Evolutionary conservation across 139 green algal species (phyloP).

Genomic region (Prasinococcaceae sp.): DNA sequence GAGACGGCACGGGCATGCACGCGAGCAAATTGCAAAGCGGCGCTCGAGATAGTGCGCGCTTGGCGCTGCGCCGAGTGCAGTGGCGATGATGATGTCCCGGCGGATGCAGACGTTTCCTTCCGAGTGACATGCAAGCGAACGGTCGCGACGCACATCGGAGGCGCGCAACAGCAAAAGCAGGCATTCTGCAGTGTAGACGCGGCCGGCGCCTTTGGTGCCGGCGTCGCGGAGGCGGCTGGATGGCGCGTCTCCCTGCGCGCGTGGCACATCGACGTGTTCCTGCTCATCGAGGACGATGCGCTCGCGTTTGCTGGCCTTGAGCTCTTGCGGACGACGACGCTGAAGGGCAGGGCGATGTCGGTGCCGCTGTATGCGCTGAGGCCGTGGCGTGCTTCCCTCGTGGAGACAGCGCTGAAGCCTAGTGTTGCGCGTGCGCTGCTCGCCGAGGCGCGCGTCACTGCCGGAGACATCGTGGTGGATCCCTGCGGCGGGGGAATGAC

Average conservation of each 20-base stretch:
- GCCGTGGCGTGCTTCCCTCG: not conserved
- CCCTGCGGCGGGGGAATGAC: not conserved
- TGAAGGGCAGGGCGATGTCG: not conserved
- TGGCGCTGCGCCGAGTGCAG: too few species aligned
- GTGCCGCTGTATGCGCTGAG: not conserved
- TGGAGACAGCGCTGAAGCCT: not conserved
- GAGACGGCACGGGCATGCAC: too few species aligned
- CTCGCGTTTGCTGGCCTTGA: not conserved
- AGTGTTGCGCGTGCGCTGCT: not conserved
- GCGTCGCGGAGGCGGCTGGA: not conserved
- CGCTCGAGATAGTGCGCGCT: too few species aligned
- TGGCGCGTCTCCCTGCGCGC: not conserved
- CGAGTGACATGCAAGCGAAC: too few species aligned
- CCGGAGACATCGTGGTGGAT: not conserved
- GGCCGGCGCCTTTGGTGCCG: not conserved
- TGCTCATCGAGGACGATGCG: not conserved
- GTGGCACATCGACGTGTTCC: not conserved
- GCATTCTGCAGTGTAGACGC: not conserved
- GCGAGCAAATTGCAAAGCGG: too few species aligned
- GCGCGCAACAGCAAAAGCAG: conserved; percentile 1
- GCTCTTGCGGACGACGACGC: not conserved
- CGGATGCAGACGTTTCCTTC: not conserved
- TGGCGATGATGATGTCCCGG: not conserved
- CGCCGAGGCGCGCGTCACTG: not conserved
- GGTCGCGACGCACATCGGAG: too few species aligned